Percentiles rank a stretch among this genome's conserved stretches.
Conservation (phyloP, 768 basidiomycete genomes). For the Clavulina sp. region DNA sequence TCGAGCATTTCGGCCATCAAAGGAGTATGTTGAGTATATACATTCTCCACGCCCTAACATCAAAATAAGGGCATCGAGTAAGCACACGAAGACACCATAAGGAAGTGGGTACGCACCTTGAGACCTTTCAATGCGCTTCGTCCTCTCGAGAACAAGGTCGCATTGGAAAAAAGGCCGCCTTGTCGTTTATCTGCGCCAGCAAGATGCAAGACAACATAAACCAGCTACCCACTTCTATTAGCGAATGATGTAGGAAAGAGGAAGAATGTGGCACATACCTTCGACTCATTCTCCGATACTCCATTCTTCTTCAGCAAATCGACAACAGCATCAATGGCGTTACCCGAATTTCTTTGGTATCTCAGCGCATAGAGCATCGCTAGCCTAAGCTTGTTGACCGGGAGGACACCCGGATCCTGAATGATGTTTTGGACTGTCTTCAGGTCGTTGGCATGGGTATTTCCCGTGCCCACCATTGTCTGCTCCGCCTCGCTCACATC, state of each 20-base stretch:
- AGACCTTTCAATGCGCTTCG: constrained; percentile 89
- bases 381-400: constrained; percentile 72
- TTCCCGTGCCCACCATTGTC: constrained; percentile 69
- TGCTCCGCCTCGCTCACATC: constrained; percentile 93
- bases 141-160: constrained; percentile 85
- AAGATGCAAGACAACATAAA: constrained; percentile 82
- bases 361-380: constrained; percentile 86
- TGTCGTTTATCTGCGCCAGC: constrained; percentile 93
- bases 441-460: constrained; percentile 61
- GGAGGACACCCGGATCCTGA: constrained; percentile 43
- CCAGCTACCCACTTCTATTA: constrained; percentile 37
- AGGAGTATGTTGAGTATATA: constrained; percentile 93
- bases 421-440: constrained; percentile 79
- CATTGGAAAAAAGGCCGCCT: constrained; percentile 91
- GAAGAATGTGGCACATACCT: constrained; percentile 24
- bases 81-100: not conserved
- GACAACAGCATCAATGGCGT: constrained; percentile 49
- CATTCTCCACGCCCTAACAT: constrained; percentile 86
- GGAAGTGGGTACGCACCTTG: constrained; percentile 40
- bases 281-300: constrained; percentile 57
- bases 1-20: constrained; percentile 88
- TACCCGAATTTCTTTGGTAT: constrained; percentile 78
- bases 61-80: constrained; percentile 5
- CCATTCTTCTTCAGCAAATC: constrained; percentile 40
- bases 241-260: not conserved